A percentile compares a stretch with the other conserved stretches of the same genome.
Conservation (phyloP, 805 yeast genomes). For the Blastobotrys peoriensis region DNA sequence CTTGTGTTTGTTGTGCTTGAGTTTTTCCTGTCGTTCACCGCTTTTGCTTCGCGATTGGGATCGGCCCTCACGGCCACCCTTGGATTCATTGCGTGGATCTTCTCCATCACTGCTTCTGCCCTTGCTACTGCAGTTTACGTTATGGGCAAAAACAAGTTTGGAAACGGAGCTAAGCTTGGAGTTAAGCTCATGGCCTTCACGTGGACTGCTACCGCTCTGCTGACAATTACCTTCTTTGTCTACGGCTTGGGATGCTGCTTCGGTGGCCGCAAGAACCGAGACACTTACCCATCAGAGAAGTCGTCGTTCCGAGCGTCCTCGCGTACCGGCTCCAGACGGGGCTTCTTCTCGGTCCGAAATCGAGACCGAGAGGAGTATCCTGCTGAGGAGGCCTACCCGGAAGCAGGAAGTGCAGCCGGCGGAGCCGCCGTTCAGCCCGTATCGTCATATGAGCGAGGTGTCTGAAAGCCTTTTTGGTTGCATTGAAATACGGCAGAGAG, state of each 20-base stretch:
- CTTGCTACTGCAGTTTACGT: constrained; percentile 72
- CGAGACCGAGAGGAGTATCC: constrained; percentile 2
- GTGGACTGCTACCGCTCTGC: constrained; percentile 49
- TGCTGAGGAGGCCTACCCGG: constrained; percentile 2
- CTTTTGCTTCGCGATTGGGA: constrained; percentile 23
- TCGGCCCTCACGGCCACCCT: constrained; percentile 23
- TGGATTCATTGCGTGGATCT: constrained; percentile 23
- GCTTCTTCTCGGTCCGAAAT: constrained; percentile 8
- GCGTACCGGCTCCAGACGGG: constrained; percentile 5
- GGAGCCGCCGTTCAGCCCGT: constrained; percentile 5
- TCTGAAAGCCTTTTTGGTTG: neutral
- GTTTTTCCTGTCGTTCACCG: constrained; percentile 31
- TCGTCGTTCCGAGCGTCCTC: constrained; percentile 1
- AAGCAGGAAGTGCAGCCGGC: constrained; percentile 3
- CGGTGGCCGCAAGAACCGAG: constrained; percentile 4
- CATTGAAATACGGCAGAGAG: neutral
- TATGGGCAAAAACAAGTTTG: constrained; percentile 69
- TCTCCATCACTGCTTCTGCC: constrained; percentile 49
- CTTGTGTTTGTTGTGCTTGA: constrained; percentile 48
- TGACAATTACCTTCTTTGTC: constrained; percentile 26
- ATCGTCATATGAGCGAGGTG: constrained; percentile 8
- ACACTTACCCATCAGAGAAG: constrained; percentile 1
- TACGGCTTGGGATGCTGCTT: constrained; percentile 23
- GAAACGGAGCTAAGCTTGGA: constrained; percentile 27
- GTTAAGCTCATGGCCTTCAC: constrained; percentile 47